Base-by-base conservation (phyloP, 257 asterid genomes). In the Rhazya stricta region DNA sequence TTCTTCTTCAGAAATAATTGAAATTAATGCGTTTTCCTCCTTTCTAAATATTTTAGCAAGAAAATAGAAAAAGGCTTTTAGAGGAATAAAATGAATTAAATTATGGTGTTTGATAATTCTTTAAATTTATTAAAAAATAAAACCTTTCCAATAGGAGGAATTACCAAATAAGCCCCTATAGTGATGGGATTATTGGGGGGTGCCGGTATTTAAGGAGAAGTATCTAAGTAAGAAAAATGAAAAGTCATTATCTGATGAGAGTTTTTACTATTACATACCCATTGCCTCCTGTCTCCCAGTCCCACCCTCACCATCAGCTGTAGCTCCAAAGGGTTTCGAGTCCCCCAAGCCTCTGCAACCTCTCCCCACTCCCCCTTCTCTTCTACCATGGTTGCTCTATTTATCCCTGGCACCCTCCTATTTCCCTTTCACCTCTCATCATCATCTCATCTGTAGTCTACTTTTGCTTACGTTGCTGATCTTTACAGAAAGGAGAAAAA, bases 281-380 rank as follows among this genome's bases (percentile, higher is more conserved):
- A 18, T 10, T 18, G 3, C n/a, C 43, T 43, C 7, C 68, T 23
- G 25, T 16, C 29, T 36, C 25, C 39, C 9, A 2, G 34, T 19
- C 27, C 9, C 70, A 27, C 29, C 15, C 46, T 36, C 23, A 36
- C 48, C 43, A 42, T 16, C 13, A 36, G 71, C 71, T 8, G 50
- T 32, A 19, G 50, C 50, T 66, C 32, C 51, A 7, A 37, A 53
- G 79, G 73, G 53, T 67, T 63, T 30, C 58, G 1, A 61, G 13
- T 42, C 37, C 30, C 34, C 21, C 29, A 67, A 6, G 39, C 41
- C 43, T 73, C 54, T 43, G 77, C 77, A 74, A 61, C 77, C 19
- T 68, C 58, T 21, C 29, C 30, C n/a, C n/a, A n/a, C n/a, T n/a
- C n/a, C n/a, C n/a, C 5, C 11, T 27, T 41, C 43, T 53, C 51